phyloP scores from a whole-genome alignment of 2,329 filamentous ascomycete species.

The Curvularia verruculosa region DNA sequence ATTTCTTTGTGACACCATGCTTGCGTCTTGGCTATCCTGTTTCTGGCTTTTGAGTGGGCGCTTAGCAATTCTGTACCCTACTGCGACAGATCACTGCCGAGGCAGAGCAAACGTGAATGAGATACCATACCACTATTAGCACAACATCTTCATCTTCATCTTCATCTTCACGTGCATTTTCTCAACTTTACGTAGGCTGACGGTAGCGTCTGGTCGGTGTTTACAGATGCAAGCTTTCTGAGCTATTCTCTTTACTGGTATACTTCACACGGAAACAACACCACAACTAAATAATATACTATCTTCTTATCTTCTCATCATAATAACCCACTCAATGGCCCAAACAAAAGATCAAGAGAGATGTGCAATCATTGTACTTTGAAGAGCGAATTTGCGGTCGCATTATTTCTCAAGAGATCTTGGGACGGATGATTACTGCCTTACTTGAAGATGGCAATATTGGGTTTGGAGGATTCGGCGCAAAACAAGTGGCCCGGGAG shows the following conservation, averaged over 20 bases:
- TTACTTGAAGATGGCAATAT: conserved; percentile 8
- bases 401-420: not conserved
- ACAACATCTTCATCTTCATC: not conserved
- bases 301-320: not conserved
- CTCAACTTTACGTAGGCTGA: not conserved
- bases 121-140: not conserved
- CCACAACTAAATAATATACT: not conserved
- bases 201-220: not conserved
- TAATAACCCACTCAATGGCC: not conserved
- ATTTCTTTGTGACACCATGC: not conserved
- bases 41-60: not conserved
- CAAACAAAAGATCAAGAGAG: not conserved
- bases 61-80: not conserved
- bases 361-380: not conserved
- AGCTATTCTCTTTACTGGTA: not conserved
- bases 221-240: not conserved
- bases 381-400: too few species aligned
- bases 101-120: not conserved
- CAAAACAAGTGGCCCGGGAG: conserved; percentile 4
- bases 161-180: not conserved
- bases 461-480: conserved; percentile 3
- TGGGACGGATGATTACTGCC: conserved; percentile 12
- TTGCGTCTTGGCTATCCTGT: not conserved
- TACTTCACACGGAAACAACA: not conserved
- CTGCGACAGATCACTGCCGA: not conserved